These are phyloP conservation scores for Typha latifolia DNA, from an alignment of 176 grass and related monocot genomes.

Conservation along the genomic window DNA sequence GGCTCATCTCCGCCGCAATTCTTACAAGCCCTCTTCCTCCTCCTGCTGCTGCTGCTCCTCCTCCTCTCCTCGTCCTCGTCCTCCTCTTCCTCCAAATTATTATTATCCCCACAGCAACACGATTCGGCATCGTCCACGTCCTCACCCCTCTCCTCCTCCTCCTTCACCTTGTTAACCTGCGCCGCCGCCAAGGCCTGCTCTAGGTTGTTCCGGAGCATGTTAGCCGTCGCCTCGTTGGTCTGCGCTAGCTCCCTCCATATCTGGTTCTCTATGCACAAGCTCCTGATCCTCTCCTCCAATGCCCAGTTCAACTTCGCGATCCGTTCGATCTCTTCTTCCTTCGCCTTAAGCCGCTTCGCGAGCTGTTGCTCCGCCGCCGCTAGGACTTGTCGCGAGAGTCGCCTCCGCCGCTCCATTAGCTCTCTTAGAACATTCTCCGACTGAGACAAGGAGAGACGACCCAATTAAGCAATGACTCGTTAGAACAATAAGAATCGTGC, in stretches of 20 bases:
- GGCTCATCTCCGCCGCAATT: conserved; percentile 33
- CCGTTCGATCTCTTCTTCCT: conserved; percentile 48
- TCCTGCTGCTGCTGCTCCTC: background rate
- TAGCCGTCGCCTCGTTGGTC: conserved; percentile 42
- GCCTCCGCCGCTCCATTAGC: conserved; percentile 32
- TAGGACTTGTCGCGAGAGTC: conserved; percentile 21
- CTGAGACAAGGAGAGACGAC: background rate
- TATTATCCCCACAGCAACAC: conserved; percentile 52
- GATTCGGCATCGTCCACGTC: conserved; percentile 44
- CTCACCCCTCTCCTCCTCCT: background rate
- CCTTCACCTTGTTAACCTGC: background rate
- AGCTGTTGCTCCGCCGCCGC: conserved; percentile 29
- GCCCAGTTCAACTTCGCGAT: conserved; percentile 40
- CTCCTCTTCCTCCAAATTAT: background rate
- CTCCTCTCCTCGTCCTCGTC: background rate
- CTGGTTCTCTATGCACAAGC: conserved; percentile 43
- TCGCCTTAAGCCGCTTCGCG: conserved; percentile 38
- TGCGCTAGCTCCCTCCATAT: conserved; percentile 59
- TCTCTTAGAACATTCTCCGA: conserved; percentile 33
- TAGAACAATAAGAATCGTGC: background rate
- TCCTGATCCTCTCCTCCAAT: conserved; percentile 42
- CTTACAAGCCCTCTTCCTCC: conserved; percentile 17
- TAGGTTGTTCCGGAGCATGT: conserved; percentile 41
- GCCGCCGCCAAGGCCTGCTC: conserved; percentile 36
- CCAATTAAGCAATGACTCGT: background rate